phyloP scores from a whole-genome alignment of 495 filamentous ascomycete species.

The Aspergillus sclerotiicarbonarius region DNA sequence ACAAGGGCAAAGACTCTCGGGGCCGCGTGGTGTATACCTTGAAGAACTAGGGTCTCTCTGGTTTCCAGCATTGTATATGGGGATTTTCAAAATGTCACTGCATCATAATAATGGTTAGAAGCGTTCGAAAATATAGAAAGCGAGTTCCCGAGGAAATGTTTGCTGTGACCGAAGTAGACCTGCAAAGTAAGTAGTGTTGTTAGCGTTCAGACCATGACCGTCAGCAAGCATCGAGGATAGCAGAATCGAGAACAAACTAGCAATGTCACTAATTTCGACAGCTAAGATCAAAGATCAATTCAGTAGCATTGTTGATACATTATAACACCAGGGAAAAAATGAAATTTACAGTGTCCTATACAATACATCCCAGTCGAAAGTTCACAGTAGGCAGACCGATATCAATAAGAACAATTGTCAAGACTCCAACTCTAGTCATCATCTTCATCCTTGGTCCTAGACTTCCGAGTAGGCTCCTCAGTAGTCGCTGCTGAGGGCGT shows the following conservation, averaged over 20 bases:
- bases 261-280: not conserved
- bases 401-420: slow-evolving; percentile 15
- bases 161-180: no score
- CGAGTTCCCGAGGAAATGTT: no score
- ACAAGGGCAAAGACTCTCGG: slow-evolving; percentile 31
- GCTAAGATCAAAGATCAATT: slow-evolving; percentile 21
- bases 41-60: slow-evolving; percentile 14
- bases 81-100: not conserved
- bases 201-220: no score
- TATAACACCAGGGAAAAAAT: slow-evolving; percentile 22
- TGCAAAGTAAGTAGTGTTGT: no score
- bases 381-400: slow-evolving; percentile 17
- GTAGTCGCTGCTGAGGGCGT: not conserved
- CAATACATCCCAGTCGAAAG: slow-evolving; percentile 28
- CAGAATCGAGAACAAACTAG: not conserved
- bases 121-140: no score
- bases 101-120: not conserved
- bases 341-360: slow-evolving; percentile 36
- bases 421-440: slow-evolving; percentile 1
- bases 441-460: slow-evolving; percentile 17
- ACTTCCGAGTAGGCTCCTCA: slow-evolving; percentile 14
- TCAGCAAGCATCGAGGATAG: no score
- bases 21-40: slow-evolving; percentile 39
- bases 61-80: not conserved
- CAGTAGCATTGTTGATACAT: slow-evolving; percentile 33